Base-by-base conservation (phyloP, 805 yeast species). In the Starmerella geochares region DNA sequence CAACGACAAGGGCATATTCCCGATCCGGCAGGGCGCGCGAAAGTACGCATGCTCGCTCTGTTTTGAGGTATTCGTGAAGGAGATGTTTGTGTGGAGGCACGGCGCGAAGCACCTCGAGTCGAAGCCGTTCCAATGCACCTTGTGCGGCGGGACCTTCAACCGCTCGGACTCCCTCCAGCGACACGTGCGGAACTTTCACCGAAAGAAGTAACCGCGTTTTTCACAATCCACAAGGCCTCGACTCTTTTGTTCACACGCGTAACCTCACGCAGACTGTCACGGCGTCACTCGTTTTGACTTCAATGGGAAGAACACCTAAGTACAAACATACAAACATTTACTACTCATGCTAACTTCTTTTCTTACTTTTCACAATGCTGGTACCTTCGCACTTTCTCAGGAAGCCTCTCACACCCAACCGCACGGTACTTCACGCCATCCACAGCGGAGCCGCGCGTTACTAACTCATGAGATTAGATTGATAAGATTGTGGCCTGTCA, bases 31-130 rank as follows among this genome's bases (percentile, higher is more conserved):
- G 8, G 45, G 47, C 3, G 19, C 17, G n/a, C 13, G 23, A 13
- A 16, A 13, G 8, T 50, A 31, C 19, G 44, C 20, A 5, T 53
- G 56, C 35, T 49, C 54, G 9, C 20, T 39, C 11, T 53, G 56
- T 42, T 5, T 6, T 8, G 47, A 41, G 32, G 27, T 24, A 16
- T 53, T 47, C 35, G 48, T 31, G 5, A 50, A 50, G 23, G 56
- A 53, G 24, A 49, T 53, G 54, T 40, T 53, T 28, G 51, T 53
- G 5, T 53, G 56, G 56, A 46, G 53, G 10, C 56, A 50, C 32
- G 56, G 54, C 16, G 56, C 43, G 3, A 53, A 50, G 29, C 56
- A 53, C 20, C 48, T 53, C 13, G 37, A 36, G 4, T 27, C 25
- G 20, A 53, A 53, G 41, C 56, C 56, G 8, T 53, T 53, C 38